phyloP scores from a whole-genome alignment of 2,329 filamentous ascomycete species.

The Colletotrichum ledebouriae region DNA sequence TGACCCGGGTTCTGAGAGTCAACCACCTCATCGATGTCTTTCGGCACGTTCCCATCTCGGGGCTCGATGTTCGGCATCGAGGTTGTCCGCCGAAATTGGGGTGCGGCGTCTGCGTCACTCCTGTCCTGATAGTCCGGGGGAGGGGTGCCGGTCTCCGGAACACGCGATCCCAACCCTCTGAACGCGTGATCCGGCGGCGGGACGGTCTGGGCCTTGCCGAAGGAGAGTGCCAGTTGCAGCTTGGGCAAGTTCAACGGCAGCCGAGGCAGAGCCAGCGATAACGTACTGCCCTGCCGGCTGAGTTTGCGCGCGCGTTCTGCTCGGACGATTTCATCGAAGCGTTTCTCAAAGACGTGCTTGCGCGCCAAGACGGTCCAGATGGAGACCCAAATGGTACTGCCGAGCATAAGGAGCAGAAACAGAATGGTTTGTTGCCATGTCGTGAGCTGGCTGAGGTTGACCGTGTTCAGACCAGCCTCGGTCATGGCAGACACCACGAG shows the following conservation, averaged over 20 bases:
- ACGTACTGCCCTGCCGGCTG: constrained; percentile 17
- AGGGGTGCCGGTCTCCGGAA: not conserved
- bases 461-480: constrained; percentile 76
- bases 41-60: not conserved
- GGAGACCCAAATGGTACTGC: constrained; percentile 75
- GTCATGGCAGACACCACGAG: constrained; percentile 76
- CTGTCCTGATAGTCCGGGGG: not conserved
- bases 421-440: constrained; percentile 77
- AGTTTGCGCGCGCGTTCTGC: constrained; percentile 52
- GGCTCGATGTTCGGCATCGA: not conserved
- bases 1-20: constrained; percentile 4
- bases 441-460: constrained; percentile 73
- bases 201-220: constrained; percentile 1
- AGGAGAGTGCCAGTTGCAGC: constrained; percentile 5
- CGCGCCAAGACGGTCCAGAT: constrained; percentile 73
- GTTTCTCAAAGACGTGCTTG: constrained; percentile 72
- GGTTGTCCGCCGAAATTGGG: not conserved
- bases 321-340: constrained; percentile 67
- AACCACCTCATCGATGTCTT: not conserved
- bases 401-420: constrained; percentile 74
- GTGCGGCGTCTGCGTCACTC: not conserved
- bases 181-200: not conserved
- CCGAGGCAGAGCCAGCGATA: not conserved
- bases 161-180: not conserved
- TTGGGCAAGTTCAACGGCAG: constrained; percentile 14